Percentiles rank a stretch among this genome's conserved stretches.
phyloP scores from a whole-genome alignment of 805 yeast species.

The Ogataea zsoltii region DNA sequence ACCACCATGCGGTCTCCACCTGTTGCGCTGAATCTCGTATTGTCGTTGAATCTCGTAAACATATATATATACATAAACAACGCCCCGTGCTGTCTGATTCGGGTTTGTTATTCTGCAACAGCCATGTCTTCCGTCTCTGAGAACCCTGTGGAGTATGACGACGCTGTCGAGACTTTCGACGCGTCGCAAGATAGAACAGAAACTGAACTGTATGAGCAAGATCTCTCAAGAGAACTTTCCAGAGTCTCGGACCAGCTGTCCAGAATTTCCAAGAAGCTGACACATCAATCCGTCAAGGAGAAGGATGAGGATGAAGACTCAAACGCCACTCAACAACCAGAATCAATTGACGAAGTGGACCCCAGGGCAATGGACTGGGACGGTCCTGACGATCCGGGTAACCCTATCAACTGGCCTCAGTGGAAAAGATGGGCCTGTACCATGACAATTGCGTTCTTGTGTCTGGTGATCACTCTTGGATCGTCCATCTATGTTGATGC shows the following conservation, averaged over 20 bases:
- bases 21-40: no score
- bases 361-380: conserved; percentile 58
- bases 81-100: no score
- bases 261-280: conserved; percentile 17
- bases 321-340: conserved; percentile 3
- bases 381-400: conserved; percentile 55
- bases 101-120: no score
- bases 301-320: conserved; percentile 13
- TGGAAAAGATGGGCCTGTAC: conserved; percentile 67
- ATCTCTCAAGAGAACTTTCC: conserved; percentile 22
- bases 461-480: conserved; percentile 73
- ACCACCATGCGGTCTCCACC: no score
- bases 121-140: no score
- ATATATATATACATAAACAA: no score
- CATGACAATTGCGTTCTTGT: conserved; percentile 60
- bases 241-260: conserved; percentile 25
- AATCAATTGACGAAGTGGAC: conserved; percentile 33
- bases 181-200: conserved; percentile 5
- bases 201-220: conserved; percentile 24
- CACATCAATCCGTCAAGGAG: conserved; percentile 6
- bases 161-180: no score
- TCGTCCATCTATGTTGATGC: conserved; percentile 72
- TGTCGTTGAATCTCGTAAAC: no score
- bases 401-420: conserved; percentile 69
- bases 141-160: no score